Conservation (phyloP, 176 grass and related monocot species). For the Carex pumila region DNA sequence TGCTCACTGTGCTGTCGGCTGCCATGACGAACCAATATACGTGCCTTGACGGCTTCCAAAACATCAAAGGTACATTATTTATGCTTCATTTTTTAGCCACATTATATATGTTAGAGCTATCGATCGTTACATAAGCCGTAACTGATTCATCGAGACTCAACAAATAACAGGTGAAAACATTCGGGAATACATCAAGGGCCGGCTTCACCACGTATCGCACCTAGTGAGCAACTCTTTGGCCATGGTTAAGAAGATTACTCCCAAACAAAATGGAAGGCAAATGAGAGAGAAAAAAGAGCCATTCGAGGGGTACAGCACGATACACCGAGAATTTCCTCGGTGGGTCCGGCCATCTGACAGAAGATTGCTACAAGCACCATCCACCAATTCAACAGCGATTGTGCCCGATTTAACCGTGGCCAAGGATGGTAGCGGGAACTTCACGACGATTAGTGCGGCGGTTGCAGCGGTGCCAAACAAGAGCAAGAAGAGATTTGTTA, state of each 20-base stretch:
- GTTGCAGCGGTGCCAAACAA: constrained; percentile 61
- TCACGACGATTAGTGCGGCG: constrained; percentile 54
- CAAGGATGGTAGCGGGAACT: constrained; percentile 54
- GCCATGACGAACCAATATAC: constrained; percentile 87
- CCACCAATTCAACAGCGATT: neutral
- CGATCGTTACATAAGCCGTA: neutral
- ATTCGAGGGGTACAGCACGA: constrained; percentile 55
- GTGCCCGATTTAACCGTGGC: constrained; percentile 50
- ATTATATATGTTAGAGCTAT: neutral
- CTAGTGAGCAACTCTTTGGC: constrained; percentile 88
- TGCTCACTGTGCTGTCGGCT: constrained; percentile 61
- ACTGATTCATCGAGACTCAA: neutral
- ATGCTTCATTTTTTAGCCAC: neutral
- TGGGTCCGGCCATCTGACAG: constrained; percentile 53
- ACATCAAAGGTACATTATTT: constrained; percentile 29
- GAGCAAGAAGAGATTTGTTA: constrained; percentile 47
- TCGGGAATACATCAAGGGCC: constrained; percentile 35
- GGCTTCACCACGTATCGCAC: constrained; percentile 30
- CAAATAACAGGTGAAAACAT: constrained; percentile 2
- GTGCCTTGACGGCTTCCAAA: constrained; percentile 62
- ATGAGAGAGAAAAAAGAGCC: constrained; percentile 18
- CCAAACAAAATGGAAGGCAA: neutral
- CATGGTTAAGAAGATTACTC: constrained; percentile 60
- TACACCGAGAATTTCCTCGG: constrained; percentile 45
- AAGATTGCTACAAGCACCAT: constrained; percentile 49